Evolutionary conservation across 495 filamentous ascomycete species (phyloP), one percentile per base, ranked within the genome.

Genomic region (Xylaria grammica): DNA sequence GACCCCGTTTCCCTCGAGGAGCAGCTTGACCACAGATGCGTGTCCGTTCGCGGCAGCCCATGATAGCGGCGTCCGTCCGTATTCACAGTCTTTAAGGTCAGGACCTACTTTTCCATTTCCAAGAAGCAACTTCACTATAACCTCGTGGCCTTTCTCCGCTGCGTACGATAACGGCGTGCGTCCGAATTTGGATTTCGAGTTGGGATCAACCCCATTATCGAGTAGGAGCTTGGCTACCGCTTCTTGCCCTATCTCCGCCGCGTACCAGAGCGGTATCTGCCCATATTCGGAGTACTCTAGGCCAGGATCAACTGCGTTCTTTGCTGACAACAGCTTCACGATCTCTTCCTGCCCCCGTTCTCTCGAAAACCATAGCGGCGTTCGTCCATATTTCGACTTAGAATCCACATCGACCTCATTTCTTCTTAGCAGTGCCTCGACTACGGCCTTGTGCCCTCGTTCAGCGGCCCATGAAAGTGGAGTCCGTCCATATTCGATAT

Each of bases 41-140:
- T 74, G 63, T 19, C 45, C 20, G 26, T 62, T 24, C 20, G 34
- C n/a, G 13, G 38, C 46, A 15, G 59, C n/a, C 65, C 59, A 51
- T 63, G 15, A 44, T 60, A 52, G 61, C 38, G 45, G 72, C 67
- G 40, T 68, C 68, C 49, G 30, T 53, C 27, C 30, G 66, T 50
- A 50, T n/a, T 19, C 58, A 48, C 44, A 55, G 51, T 52, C 58
- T 52, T 70, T 71, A 19, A 51, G 3, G 29, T 69, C 19, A 50
- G 19, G 49, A 65, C 11, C 50, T n/a, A 53, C 50, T 1, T 68
- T 57, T 52, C 49, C 29, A 74, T 72, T 22, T 67, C 42, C 69
- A 30, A 77, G 68, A 32, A 79, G 64, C 30, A 77, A 62, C 51
- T 68, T 56, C 5, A 79, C 69, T 13, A 78, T 71, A 27, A 56